phyloP scores from a whole-genome alignment of 305 asterid genomes.

The Fraxinus angustifolia region DNA sequence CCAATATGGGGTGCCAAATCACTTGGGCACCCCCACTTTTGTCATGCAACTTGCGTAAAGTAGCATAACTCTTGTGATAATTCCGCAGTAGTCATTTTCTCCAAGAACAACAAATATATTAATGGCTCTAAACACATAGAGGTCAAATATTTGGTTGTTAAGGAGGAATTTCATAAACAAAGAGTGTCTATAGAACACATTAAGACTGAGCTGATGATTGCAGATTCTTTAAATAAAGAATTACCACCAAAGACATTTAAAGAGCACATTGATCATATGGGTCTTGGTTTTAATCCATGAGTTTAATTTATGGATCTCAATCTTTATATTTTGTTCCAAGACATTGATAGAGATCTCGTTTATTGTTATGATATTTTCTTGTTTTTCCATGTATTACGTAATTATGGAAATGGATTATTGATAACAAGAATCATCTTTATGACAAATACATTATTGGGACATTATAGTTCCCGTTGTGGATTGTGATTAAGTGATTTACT shows the following conservation, averaged over 20 bases:
- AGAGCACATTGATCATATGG: not conserved
- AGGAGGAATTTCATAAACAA: no score
- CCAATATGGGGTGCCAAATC: no score
- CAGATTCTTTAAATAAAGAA: not conserved
- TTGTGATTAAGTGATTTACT: no score
- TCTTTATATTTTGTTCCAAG: not conserved
- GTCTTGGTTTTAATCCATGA: not conserved
- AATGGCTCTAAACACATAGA: no score
- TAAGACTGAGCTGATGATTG: not conserved
- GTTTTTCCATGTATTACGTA: not conserved
- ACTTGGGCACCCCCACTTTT: no score
- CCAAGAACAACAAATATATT: no score
- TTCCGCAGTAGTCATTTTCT: not conserved
- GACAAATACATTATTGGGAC: not conserved
- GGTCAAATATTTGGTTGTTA: no score
- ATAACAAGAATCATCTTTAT: not conserved
- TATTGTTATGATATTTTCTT: not conserved
- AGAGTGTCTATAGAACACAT: not conserved
- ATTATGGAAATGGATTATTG: not conserved
- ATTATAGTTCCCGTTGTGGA: not conserved
- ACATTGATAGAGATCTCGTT: not conserved
- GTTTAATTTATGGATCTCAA: not conserved
- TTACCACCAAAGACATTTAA: not conserved
- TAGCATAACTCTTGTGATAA: no score
- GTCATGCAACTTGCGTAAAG: no score